Evolutionary conservation across 805 yeast species (phyloP).

Genomic region (Candida argentea): DNA sequence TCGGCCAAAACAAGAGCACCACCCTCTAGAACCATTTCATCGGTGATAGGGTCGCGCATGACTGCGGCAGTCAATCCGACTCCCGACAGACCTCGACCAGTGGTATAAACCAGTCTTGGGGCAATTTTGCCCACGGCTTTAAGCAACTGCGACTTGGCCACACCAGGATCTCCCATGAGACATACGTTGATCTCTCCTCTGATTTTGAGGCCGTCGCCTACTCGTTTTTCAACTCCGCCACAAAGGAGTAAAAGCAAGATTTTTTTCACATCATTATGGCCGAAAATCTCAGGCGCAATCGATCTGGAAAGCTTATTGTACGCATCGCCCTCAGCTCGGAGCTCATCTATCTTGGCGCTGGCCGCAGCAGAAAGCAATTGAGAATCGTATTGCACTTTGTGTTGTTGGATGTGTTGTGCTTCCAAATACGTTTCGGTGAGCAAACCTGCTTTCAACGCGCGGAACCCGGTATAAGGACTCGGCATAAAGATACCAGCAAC

Average conservation of each 20-base stretch:
- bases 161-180: slow-evolving; percentile 99
- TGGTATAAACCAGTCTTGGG: slow-evolving; percentile 94
- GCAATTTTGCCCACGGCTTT: slow-evolving; percentile 88
- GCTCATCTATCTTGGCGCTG: slow-evolving; percentile 41
- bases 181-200: slow-evolving; percentile 96
- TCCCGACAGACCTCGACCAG: slow-evolving; percentile 98
- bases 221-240: slow-evolving; percentile 91
- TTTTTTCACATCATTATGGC: slow-evolving; percentile 89
- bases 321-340: slow-evolving; percentile 55
- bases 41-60: slow-evolving; percentile 98
- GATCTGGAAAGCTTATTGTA: slow-evolving; percentile 76
- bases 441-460: slow-evolving; percentile 86
- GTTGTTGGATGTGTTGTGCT: slow-evolving; percentile 78
- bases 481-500: slow-evolving; percentile 90
- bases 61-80: slow-evolving; percentile 99
- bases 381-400: slow-evolving; percentile 75
- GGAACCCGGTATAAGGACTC: slow-evolving; percentile 89
- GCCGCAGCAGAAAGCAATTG: slow-evolving; percentile 48
- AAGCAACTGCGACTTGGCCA: slow-evolving; percentile 92
- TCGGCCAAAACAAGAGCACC: slow-evolving; percentile 97
- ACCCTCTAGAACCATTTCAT: slow-evolving; percentile 96
- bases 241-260: slow-evolving; percentile 74
- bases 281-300: slow-evolving; percentile 96
- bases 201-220: slow-evolving; percentile 94
- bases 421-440: slow-evolving; percentile 90